phyloP scores from a whole-genome alignment of 1,284 basidiomycete genomes.

The Naganishia sp. region DNA sequence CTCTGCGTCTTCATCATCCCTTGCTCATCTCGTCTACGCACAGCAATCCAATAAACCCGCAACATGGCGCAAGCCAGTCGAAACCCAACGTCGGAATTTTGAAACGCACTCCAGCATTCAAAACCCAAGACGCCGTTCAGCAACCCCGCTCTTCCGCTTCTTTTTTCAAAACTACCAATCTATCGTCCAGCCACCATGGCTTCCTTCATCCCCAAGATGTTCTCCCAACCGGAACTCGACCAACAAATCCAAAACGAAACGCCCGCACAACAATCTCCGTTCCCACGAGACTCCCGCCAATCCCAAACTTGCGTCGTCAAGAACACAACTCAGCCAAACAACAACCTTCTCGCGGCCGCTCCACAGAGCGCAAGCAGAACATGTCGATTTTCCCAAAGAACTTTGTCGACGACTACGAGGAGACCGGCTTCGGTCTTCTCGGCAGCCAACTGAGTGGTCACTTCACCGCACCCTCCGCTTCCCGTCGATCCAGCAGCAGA shows the following conservation, averaged over 20 bases:
- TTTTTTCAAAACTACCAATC: not conserved
- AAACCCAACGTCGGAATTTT: conserved; percentile 6
- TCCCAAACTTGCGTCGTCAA: conserved; percentile 13
- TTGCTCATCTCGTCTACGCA: not conserved
- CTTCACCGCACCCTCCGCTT: not conserved
- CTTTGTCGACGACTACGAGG: conserved; percentile 29
- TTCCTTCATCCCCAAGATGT: conserved; percentile 23
- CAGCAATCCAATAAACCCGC: conserved; percentile 26
- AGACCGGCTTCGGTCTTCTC: conserved; percentile 16
- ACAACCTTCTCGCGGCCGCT: conserved; percentile 4
- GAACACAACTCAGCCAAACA: not conserved
- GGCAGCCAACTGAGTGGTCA: conserved; percentile 9
- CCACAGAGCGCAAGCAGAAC: conserved; percentile 6
- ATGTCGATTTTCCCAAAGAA: conserved; percentile 27
- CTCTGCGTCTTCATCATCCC: not conserved
- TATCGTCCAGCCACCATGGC: conserved; percentile 25
- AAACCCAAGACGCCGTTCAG: conserved; percentile 16
- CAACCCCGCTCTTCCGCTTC: conserved; percentile 24
- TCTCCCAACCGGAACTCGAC: conserved; percentile 9
- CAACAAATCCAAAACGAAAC: conserved; percentile 9
- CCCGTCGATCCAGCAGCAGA: conserved; percentile 25
- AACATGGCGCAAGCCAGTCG: conserved; percentile 25
- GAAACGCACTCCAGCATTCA: conserved; percentile 19
- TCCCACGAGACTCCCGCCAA: conserved; percentile 16
- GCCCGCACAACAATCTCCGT: conserved; percentile 18